phyloP scores from a whole-genome alignment of 1,284 basidiomycete genomes.

The Abortiporus biennis region DNA sequence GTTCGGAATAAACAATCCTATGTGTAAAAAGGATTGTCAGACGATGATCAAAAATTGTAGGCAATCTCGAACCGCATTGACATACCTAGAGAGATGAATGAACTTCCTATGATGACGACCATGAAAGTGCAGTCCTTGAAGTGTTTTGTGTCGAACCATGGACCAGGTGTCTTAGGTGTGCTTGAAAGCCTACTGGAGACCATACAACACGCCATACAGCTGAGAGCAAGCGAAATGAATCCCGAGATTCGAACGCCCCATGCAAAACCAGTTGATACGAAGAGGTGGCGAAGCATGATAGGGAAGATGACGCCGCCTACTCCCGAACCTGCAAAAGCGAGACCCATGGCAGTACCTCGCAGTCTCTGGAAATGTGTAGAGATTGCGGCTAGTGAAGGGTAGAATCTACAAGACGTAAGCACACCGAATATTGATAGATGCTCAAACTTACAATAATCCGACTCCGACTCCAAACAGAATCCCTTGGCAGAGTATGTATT shows the following conservation, averaged over 20 bases:
- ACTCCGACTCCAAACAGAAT: conserved; percentile 30
- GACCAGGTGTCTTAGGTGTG: conserved; percentile 7
- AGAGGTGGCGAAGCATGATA: conserved; percentile 55
- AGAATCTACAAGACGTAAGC: conserved; percentile 18
- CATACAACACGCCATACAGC: conserved; percentile 19
- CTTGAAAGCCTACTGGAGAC: conserved; percentile 21
- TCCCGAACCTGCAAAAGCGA: conserved; percentile 29
- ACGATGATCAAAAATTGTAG: no score
- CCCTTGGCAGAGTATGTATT: conserved; percentile 32
- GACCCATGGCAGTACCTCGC: conserved; percentile 52
- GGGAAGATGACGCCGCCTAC: conserved; percentile 65
- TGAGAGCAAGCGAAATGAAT: conserved; percentile 26
- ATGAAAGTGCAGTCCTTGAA: conserved; percentile 26
- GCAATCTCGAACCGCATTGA: not conserved
- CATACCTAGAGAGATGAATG: conserved; percentile 26
- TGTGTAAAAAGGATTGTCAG: conserved; percentile 6
- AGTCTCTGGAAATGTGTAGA: conserved; percentile 50
- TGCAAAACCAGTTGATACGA: conserved; percentile 48
- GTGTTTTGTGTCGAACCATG: conserved; percentile 21
- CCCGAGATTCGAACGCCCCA: conserved; percentile 46
- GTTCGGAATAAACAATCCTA: conserved; percentile 19
- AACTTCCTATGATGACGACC: conserved; percentile 22
- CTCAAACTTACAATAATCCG: conserved; percentile 26
- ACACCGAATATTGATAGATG: not conserved
- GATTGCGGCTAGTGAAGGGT: conserved; percentile 19